Evolutionary conservation across 768 basidiomycete genomes (phyloP).

Genomic region (Dentipellis sp.): DNA sequence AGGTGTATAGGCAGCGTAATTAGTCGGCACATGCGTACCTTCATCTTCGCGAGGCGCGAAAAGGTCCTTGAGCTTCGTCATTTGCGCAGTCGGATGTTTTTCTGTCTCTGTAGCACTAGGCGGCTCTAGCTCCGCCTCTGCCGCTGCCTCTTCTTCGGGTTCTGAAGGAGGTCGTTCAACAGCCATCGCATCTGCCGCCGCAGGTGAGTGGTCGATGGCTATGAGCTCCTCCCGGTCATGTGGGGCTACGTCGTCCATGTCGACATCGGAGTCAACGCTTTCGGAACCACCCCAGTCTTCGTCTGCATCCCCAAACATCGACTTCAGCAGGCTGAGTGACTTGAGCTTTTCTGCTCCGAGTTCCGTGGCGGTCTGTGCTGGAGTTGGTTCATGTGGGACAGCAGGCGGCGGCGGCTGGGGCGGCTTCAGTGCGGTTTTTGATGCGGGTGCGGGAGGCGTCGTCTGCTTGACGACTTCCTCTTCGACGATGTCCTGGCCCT

Average conservation of each 20-base stretch:
- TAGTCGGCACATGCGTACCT: constrained; percentile 29
- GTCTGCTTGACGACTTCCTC: neutral
- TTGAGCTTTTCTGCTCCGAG: constrained; percentile 35
- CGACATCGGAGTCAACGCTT: constrained; percentile 29
- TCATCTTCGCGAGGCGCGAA: constrained; percentile 65
- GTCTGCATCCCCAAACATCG: constrained; percentile 38
- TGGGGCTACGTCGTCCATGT: constrained; percentile 25
- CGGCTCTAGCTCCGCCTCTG: neutral
- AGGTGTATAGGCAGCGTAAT: neutral
- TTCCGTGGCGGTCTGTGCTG: constrained; percentile 13
- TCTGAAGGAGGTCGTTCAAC: neutral
- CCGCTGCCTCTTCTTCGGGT: neutral
- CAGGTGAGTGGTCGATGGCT: constrained; percentile 10
- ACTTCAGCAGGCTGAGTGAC: constrained; percentile 38
- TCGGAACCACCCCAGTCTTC: constrained; percentile 46
- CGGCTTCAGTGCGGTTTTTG: neutral
- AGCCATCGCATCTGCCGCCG: neutral
- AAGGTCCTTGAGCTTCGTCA: constrained; percentile 52
- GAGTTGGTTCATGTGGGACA: no score
- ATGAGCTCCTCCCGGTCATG: constrained; percentile 20
- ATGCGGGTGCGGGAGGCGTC: neutral
- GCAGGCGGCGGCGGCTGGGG: neutral
- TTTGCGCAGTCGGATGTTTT: constrained; percentile 4
- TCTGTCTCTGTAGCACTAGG: neutral
- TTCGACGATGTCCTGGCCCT: neutral